phyloP scores from a whole-genome alignment of 2,329 filamentous ascomycete genomes.

The Hymenoscyphus salicellus region DNA sequence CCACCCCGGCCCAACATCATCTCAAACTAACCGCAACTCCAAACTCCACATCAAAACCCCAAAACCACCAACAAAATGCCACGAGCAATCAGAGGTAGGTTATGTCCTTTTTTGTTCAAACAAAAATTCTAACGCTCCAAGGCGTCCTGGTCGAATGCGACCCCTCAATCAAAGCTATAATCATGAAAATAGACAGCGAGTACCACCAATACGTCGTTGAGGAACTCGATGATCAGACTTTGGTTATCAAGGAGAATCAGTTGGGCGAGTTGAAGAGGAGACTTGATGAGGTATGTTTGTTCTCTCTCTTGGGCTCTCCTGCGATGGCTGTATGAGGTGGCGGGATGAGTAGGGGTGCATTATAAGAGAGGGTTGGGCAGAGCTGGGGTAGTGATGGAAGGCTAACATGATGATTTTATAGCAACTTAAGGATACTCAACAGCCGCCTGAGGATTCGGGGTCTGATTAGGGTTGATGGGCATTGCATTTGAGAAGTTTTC shows the following conservation, averaged over 20 bases:
- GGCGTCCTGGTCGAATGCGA: constrained; percentile 79
- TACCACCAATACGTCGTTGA: constrained; percentile 75
- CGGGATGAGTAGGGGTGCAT: background rate
- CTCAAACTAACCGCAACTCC: background rate
- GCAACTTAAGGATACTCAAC: constrained; percentile 35
- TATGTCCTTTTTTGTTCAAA: too few species aligned
- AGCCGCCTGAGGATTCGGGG: constrained; percentile 8
- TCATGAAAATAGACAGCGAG: constrained; percentile 70
- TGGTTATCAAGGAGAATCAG: constrained; percentile 74
- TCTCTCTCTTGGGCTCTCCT: background rate
- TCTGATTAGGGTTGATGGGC: constrained; percentile 6
- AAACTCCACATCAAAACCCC: background rate
- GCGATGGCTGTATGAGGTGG: background rate
- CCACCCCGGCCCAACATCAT: background rate
- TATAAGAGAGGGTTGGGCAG: background rate
- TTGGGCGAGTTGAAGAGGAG: constrained; percentile 63
- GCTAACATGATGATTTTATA: constrained; percentile 12
- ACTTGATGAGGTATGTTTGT: constrained; percentile 60
- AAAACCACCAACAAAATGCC: constrained; percentile 44
- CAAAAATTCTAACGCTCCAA: constrained; percentile 21
- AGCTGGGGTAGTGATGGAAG: background rate
- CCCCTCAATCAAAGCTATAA: constrained; percentile 83
- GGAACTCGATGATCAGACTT: constrained; percentile 72
- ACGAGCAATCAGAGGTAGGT: constrained; percentile 56
- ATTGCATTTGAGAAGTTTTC: background rate